Evolutionary conservation across 2,329 filamentous ascomycete genomes (phyloP), one percentile per base, ranked within the genome.

Genomic region (Leptoxyphium fumago): DNA sequence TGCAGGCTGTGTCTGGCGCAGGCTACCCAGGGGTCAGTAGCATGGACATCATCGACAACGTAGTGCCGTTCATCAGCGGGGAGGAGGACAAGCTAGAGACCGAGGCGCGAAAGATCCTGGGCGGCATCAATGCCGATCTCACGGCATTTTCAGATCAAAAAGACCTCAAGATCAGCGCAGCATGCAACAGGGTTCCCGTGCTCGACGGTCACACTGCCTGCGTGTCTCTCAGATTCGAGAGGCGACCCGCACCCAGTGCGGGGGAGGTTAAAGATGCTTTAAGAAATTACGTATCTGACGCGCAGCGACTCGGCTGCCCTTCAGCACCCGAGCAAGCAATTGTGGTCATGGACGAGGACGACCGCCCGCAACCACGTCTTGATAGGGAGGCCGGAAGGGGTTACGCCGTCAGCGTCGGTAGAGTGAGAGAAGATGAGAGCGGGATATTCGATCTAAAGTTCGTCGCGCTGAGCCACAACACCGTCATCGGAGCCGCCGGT

Each of bases 41-140:
- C 65, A 94, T 96, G 87, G 91, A 96, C 64, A 82, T 96, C 48
- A 69, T 96, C 49, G 91, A 96, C 68, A 96, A 96, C 60, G 82
- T 96, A 2, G 85, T 98, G 39, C 91, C 91, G 8, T 95, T 78
- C 65, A 98, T 96, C 61, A 74, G 75, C 1, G 88, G 88, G 46
- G 91, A 96, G 67, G 91, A 96, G 64, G 88, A 94, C 64, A 96
- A 96, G 71, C 77, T 96, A 28, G 85, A 94, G 70, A 84, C 82
- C 2, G 91, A 96, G 66, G 88, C 91, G 2, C 82, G 84, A 56
- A 96, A 96, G 75, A 96, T 96, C 55, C 74, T 96, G 2, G 89
- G 91, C 43, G 63, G 64, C 29, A 68, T 95, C 55, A 85, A 85
- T 57, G 64, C 66, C 36, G 78, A 82, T 14, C 71, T 75, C 14